Base-by-base conservation (phyloP, 1,139 yeast species). In the Sugiyamaella japonica region DNA sequence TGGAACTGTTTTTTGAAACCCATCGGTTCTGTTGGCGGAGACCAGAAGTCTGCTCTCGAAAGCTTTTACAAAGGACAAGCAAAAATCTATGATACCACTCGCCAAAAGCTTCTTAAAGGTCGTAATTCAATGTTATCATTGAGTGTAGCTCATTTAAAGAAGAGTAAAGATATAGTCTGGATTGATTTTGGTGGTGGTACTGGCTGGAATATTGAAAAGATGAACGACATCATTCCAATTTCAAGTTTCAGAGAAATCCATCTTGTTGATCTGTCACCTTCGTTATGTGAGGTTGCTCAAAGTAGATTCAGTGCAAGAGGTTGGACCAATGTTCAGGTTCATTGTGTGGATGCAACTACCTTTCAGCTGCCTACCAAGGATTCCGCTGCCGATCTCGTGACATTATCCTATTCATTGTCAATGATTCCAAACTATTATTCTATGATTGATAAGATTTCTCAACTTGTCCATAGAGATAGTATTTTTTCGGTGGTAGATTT, bases 151-250 rank as follows among this genome's bases (percentile, higher is more conserved):
- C 91, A 85, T 66, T 72, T 84, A 51, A 57, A 61, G 13, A 69
- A 69, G 50, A 45, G 53, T 50, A 58, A 62, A 28, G 62, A 63
- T 54, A 72, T 85, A 52, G 84, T 86, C 46, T 87, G 96, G 96
- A 78, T 87, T 53, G 96, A 87, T 68, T 62, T 86, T 66, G 95
- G 95, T 52, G 95, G 95, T 42, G 95, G 95, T 28, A 86, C 95
- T 5, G 96, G 95, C 48, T 77, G 85, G 70, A 87, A 87, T 70
- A 84, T 87, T 63, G 95, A 87, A 69, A 78, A 78, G 63, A 87
- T 87, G 95, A 76, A 85, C 67, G 68, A 73, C 50, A 71, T 82
- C 46, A 72, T 79, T 54, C 79, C 84, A 5, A 71, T 83, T 42
- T 64, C 78, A 42, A 59, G 77, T 58, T 87, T 87, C 70, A 79